Percentiles rank a stretch among this genome's conserved stretches.
Conservation (phyloP, 2,329 filamentous ascomycete species). For the Metarhizium album region DNA sequence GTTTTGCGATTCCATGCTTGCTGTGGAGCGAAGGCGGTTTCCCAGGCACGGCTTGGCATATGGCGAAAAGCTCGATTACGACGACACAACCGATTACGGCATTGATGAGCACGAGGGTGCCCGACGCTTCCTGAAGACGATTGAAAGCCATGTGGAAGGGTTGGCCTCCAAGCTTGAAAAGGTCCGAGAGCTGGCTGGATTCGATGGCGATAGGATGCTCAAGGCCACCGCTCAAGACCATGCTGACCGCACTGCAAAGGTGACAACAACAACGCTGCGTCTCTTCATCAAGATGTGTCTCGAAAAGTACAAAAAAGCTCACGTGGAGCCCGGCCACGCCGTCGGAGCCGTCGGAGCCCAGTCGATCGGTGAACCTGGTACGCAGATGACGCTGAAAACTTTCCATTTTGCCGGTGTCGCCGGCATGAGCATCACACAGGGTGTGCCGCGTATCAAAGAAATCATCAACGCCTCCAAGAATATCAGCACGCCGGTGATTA, state of each 20-base stretch:
- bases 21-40: conserved; percentile 55
- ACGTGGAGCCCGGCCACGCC: conserved; percentile 88
- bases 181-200: conserved; percentile 39
- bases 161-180: conserved; percentile 50
- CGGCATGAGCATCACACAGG: conserved; percentile 98
- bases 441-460: conserved; percentile 99
- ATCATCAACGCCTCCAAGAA: conserved; percentile 96
- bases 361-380: conserved; percentile 95
- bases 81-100: conserved; percentile 55
- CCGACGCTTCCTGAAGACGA: conserved; percentile 68
- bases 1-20: conserved; percentile 58
- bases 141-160: conserved; percentile 60
- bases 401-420: conserved; percentile 99
- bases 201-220: conserved; percentile 25
- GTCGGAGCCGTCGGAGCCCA: conserved; percentile 95
- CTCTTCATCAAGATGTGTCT: conserved; percentile 75
- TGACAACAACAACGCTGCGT: conserved; percentile 63
- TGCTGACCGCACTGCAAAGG: conserved; percentile 68
- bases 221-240: conserved; percentile 25
- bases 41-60: conserved; percentile 45
- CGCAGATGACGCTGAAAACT: conserved; percentile 98
- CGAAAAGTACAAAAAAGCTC: conserved; percentile 81
- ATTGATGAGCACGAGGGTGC: conserved; percentile 76
- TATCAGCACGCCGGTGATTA: conserved; percentile 91
- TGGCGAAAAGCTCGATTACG: conserved; percentile 53